These are phyloP conservation scores for Corinectria fuckeliana DNA, from an alignment of 2,329 filamentous ascomycete genomes.

Conservation along the genomic window DNA sequence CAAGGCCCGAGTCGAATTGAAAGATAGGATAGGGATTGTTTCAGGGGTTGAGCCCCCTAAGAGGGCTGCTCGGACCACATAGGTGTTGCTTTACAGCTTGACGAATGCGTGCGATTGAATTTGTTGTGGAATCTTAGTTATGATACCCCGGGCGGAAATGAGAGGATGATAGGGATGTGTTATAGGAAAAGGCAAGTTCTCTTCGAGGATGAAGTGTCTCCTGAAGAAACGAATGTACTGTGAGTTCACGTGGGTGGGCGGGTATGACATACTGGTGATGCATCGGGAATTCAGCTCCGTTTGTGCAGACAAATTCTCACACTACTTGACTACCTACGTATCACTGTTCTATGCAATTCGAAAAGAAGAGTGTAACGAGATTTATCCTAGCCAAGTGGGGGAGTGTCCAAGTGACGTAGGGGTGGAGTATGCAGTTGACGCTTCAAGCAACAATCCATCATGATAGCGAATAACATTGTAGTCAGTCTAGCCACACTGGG, in stretches of 20 bases:
- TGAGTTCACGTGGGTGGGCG: neutral
- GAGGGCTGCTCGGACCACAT: neutral
- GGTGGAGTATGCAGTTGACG: neutral
- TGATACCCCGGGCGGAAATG: conserved; percentile 36
- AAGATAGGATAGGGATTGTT: conserved; percentile 44
- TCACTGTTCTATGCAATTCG: neutral
- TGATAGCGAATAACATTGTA: no score
- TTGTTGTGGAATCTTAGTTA: conserved; percentile 22
- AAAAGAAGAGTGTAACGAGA: neutral
- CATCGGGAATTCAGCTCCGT: neutral
- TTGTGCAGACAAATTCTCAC: neutral
- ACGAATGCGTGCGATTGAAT: conserved; percentile 5
- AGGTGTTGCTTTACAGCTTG: neutral
- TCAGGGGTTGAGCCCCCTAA: conserved; percentile 26
- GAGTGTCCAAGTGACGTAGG: neutral
- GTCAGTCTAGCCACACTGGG: neutral
- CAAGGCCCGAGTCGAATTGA: conserved; percentile 48
- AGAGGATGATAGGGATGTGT: conserved; percentile 20
- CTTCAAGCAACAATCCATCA: neutral
- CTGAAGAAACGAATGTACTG: neutral
- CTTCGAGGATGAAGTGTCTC: neutral
- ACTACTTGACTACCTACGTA: no score
- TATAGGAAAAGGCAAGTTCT: neutral
- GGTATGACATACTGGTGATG: conserved; percentile 11
- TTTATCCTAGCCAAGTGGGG: neutral